Base-by-base conservation (phyloP, 495 filamentous ascomycete genomes). In the Poronia punctata region DNA sequence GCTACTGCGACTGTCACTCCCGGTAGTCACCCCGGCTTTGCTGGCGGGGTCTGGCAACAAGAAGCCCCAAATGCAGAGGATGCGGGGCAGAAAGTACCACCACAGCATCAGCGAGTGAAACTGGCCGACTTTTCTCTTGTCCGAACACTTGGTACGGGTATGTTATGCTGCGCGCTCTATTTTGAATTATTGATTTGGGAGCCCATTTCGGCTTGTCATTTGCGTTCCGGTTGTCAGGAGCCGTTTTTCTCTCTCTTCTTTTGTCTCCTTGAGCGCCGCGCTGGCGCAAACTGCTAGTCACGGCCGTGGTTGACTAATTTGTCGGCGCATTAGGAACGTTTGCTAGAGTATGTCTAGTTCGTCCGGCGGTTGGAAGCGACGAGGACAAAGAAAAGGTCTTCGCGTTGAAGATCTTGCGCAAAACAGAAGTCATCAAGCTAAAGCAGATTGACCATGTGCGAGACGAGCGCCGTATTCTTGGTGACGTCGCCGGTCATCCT, bases 371-470 rank as follows among this genome's bases (percentile, higher is more conserved):
- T 47, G 65, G 71, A 38, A 68, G 66, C 19, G 71, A 78, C 22
- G 61, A 65, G 35, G 72, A 78, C 26, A 62, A 61, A 53, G 70
- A 73, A 57, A 81, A 83, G 59, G 85, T 96, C 4, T 96, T 84
- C 69, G 92, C 92, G 15, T 70, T 98, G 43, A 98, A 97, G 71
- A 83, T 95, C 30, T 65, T 98, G 34, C 84, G 88, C 46, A 98
- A 98, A 63, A 32, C 46, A 45, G 41, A 63, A 86, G 88, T 97
- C 43, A 89, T 98, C 67, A 86, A 86, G 49, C 70, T 96, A 47
- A 97, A 98, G 73, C 92, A 98, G 65, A 82, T 96, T 50, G 92
- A 96, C 66, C 92, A 97, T 70, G 88, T 96, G 43, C 83, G 86
- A 49, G 92, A 95, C 61, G 92, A 98, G 67, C 81, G 92, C 24